Evolutionary conservation across 179 eudicot genomes (phyloP).

Genomic region (Silene vulgaris): DNA sequence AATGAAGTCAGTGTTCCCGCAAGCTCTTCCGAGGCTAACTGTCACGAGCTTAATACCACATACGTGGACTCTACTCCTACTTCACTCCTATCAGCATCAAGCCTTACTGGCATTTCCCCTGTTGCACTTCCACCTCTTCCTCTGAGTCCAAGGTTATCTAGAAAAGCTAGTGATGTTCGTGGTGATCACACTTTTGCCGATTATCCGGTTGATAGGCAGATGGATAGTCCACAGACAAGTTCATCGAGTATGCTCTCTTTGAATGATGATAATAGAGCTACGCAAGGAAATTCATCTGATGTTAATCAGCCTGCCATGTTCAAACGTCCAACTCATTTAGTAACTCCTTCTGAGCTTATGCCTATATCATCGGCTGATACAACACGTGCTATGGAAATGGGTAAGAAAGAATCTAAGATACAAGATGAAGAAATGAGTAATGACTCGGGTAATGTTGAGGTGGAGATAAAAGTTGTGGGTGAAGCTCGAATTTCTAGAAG

Average conservation of each 20-base stretch:
- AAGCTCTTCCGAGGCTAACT: constrained; percentile 42
- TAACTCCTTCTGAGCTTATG: constrained; percentile 90
- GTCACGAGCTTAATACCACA: constrained; percentile 36
- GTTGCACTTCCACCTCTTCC: constrained; percentile 58
- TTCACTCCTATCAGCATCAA: constrained; percentile 34
- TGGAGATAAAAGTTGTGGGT: constrained; percentile 86
- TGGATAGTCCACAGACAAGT: constrained; percentile 44
- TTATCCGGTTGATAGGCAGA: constrained; percentile 64
- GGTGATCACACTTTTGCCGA: constrained; percentile 55
- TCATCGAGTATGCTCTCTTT: constrained; percentile 45
- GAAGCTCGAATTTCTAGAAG: constrained; percentile 50
- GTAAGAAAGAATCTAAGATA: constrained; percentile 47
- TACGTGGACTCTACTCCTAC: constrained; percentile 41
- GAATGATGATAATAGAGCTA: constrained; percentile 43
- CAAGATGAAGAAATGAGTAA: constrained; percentile 55
- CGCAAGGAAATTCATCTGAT: constrained; percentile 48
- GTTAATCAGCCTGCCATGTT: constrained; percentile 51
- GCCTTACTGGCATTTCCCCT: constrained; percentile 42
- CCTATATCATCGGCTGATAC: constrained; percentile 68
- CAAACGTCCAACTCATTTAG: constrained; percentile 90
- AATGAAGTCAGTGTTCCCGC: constrained; percentile 36
- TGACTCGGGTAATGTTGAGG: constrained; percentile 50
- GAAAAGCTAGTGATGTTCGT: constrained; percentile 42
- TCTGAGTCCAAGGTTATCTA: constrained; percentile 65
- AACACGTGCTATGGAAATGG: constrained; percentile 39